Base-by-base conservation (phyloP, 164 flowering plant species). In the Malania oleifera region DNA sequence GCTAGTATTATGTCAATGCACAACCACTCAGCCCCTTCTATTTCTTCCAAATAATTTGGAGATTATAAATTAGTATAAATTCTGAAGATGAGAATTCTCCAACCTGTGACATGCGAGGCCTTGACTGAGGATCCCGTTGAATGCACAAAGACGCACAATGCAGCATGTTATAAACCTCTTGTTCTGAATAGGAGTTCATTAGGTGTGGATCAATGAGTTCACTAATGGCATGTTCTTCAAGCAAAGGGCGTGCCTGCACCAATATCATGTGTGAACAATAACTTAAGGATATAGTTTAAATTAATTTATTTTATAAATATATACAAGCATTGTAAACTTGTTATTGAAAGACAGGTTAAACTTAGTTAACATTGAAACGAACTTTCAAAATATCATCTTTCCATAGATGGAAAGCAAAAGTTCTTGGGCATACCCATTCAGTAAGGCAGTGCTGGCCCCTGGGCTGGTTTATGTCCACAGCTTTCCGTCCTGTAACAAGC, bases 61-160 rank as follows among this genome's bases (percentile, higher is more conserved):
- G 19, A 54, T 34, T n/a, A 26, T n/a, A 27, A 3, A 26, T 28
- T 41, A 44, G 23, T 43, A 23, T 3, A 54, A 7, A 18, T 50
- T 6, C n/a, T 49, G 13, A 8, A 29, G 26, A 24, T 46, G 13
- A 17, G n/a, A 59, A 37, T 24, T 44, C 9, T 54, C 67, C 4
- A 47, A 92, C 98, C 98, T 92, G 97, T 61, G 97, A 92, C 95
- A 92, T 89, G 37, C 97, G 88, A 57, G 98, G 98, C 70, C 98
- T 77, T 31, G 71, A 66, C 57, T 82, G 74, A 50, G 96, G 91
- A 65, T 92, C 92, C 1, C 82, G 75, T 28, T 77, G 67, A 25
- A 92, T 84, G 82, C 98, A 92, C 71, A 87, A 59, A 28, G 82
- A 80, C 54, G 97, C 95, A 73, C 93, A 86, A 67, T 74, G 85